These are phyloP conservation scores for Penicillium salamii DNA, from an alignment of 495 filamentous ascomycete species.

Conservation along the genomic window DNA sequence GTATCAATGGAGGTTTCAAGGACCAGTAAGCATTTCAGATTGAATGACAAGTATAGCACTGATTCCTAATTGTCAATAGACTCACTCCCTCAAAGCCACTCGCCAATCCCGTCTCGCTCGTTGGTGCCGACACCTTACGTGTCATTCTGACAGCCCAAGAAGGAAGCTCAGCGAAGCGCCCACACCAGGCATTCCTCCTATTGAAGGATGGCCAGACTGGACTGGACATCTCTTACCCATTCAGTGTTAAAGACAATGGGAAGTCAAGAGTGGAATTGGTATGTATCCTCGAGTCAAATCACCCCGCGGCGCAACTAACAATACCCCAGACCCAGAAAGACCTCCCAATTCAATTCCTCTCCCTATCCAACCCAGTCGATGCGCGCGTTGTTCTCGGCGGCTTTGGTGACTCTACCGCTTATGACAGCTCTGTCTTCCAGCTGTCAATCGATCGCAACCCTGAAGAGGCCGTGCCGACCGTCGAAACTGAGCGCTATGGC, in stretches of 20 bases:
- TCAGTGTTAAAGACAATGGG: slow-evolving; percentile 81
- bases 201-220: slow-evolving; percentile 70
- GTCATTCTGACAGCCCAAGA: slow-evolving; percentile 78
- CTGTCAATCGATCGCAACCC: slow-evolving; percentile 63
- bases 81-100: slow-evolving; percentile 62
- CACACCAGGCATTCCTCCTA: slow-evolving; percentile 90
- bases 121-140: slow-evolving; percentile 72
- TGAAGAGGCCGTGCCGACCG: slow-evolving; percentile 53
- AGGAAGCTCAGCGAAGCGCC: slow-evolving; percentile 70
- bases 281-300: slow-evolving; percentile 28
- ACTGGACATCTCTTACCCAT: slow-evolving; percentile 84
- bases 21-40: slow-evolving; percentile 56
- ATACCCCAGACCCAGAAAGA: slow-evolving; percentile 75
- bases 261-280: slow-evolving; percentile 84
- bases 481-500: slow-evolving; percentile 70
- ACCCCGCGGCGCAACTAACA: slow-evolving; percentile 5
- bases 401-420: slow-evolving; percentile 71
- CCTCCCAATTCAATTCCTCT: slow-evolving; percentile 78
- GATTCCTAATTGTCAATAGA: slow-evolving; percentile 40
- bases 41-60: slow-evolving; percentile 4
- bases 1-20: slow-evolving; percentile 61
- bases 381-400: slow-evolving; percentile 82
- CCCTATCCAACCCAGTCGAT: slow-evolving; percentile 60
- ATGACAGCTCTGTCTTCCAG: slow-evolving; percentile 62
- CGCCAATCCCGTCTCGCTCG: slow-evolving; percentile 61